Percentiles rank a stretch among this genome's conserved stretches.
Evolutionary conservation across 106 monocot species (phyloP).

Genomic region (Amphibolis antarctica): DNA sequence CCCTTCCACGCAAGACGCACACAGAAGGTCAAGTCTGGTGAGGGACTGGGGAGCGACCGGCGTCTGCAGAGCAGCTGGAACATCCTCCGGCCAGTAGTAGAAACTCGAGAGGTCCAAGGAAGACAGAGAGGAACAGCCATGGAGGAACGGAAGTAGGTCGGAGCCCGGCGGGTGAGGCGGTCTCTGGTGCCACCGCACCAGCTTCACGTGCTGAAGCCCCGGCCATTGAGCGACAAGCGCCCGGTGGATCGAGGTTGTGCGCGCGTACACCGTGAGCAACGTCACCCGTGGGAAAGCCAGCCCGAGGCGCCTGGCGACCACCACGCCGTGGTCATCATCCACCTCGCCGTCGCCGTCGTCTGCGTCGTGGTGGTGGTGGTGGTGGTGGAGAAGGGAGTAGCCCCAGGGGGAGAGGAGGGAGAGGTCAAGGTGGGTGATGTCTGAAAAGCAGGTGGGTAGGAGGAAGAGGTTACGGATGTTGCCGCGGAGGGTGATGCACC

Average conservation of each 20-base stretch:
- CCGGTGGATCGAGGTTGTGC: conserved; percentile 28
- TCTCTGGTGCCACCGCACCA: conserved; percentile 88
- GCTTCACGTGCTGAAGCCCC: conserved; percentile 29
- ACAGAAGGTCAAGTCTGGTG: conserved; percentile 41
- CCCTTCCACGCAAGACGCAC: conserved; percentile 38
- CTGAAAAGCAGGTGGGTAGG: conserved; percentile 55
- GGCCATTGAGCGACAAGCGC: conserved; percentile 39
- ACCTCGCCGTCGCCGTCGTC: not conserved
- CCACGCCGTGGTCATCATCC: not conserved
- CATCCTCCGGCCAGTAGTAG: conserved; percentile 94
- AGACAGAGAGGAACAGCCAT: conserved; percentile 22
- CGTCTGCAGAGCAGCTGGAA: conserved; percentile 38
- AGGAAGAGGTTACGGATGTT: conserved; percentile 50
- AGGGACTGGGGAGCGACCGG: conserved; percentile 25
- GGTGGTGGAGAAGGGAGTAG: conserved; percentile 17
- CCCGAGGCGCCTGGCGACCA: conserved; percentile 13
- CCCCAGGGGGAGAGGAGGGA: conserved; percentile 94
- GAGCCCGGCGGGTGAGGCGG: conserved; percentile 30
- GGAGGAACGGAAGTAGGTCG: conserved; percentile 46
- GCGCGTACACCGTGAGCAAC: conserved; percentile 55
- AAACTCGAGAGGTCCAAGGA: conserved; percentile 69
- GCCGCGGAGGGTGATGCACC: conserved; percentile 66
- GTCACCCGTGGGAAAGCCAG: conserved; percentile 46
- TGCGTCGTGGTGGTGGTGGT: not conserved
- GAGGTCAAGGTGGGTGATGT: conserved; percentile 64